Base-by-base conservation (phyloP, 164 flowering plant species). In the Stephania japonica region DNA sequence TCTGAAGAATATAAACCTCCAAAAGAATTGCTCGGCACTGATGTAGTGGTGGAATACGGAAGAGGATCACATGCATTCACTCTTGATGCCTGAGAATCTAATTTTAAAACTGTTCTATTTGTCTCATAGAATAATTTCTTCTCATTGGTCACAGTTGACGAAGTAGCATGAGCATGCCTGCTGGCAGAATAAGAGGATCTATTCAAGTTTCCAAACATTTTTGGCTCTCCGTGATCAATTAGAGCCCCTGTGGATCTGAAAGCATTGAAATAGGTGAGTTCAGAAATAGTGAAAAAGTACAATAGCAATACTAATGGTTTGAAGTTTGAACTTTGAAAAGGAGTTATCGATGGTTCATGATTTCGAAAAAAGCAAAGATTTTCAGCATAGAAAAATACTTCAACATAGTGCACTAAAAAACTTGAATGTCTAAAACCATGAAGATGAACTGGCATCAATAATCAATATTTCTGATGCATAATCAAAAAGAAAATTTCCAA, bases 1-100 rank as follows among this genome's bases (percentile, higher is more conserved):
- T 95, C 99, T 62, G 89, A 87, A 11, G 96, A 85, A 86, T 94
- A 92, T 66, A 93, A 84, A 41, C 99, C 97, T 67, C 86, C 82
- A 27, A 84, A 89, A 75, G 93, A 86, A 79, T 75, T 86, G 74
- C 50, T 88, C 67, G 96, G 84, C 56, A 84, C 77, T 43, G 72
- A 71, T 11, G 82, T 56, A 5, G n/a, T 62, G 23, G 81, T 76
- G 71, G 90, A 75, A 68, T 80, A 77, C 19, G 77, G 71, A 41
- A 80, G 84, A 64, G 86, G 69, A 71, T 76, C 80, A 44, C 77
- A 79, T 49, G 83, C 62, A 72, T 83, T 87, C 42, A 56, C 76
- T 6, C 77, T 78, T 69, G 82, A 84, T 26, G 73, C 78, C 53
- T 68, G 82, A 72, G 83, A 70, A 76, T 44, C 71, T 74, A 87